Evolutionary conservation across 352 stramenopile species (phyloP), one percentile per base, ranked within the genome.

Genomic region (Pythium oligandrum): DNA sequence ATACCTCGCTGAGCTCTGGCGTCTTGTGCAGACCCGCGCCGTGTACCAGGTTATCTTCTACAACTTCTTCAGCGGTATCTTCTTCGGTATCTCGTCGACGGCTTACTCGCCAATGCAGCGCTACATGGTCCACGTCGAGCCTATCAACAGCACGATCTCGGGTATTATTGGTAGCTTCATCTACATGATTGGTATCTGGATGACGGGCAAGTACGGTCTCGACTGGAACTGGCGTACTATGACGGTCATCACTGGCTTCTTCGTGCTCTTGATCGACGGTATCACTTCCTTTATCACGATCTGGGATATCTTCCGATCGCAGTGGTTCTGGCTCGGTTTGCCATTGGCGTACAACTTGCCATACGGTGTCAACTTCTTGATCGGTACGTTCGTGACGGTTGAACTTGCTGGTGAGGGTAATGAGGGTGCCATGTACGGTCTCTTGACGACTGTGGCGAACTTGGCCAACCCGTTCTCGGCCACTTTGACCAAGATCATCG

Each of bases 21-120:
- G 31, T 0, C 45, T 68, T 40, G 46, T 66, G 9, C 55, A 73
- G 58, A 62, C 59, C 6, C 64, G 68, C 30, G 70, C 63, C 2
- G 55, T 80, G 44, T 83, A 75, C 56, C 73, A 83, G 39, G 38
- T 80, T 12, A 61, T 73, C 35, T 62, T 67, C 37, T 80, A 74
- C 57, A 35, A 58, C 4, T 80, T 78, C 40, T 72, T 81, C 56
- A 58, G 45, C 44, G 58, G 56, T 36, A 53, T 76, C 12, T 76
- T 83, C 26, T 44, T 51, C 1, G 55, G 48, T 38, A 62, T 79
- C 53, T 55, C 57, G 46, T 68, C 54, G 46, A 75, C 61, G 6
- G 57, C 61, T 2, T 42, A 37, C 5, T 63, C 48, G 30, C 70
- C 62, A 0, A 57, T 83, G 1, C 57, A 74, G 48, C 48, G 38